Evolutionary conservation across 2,329 filamentous ascomycete species (phyloP), one percentile per base, ranked within the genome.

Genomic region (Endothia cerciana): DNA sequence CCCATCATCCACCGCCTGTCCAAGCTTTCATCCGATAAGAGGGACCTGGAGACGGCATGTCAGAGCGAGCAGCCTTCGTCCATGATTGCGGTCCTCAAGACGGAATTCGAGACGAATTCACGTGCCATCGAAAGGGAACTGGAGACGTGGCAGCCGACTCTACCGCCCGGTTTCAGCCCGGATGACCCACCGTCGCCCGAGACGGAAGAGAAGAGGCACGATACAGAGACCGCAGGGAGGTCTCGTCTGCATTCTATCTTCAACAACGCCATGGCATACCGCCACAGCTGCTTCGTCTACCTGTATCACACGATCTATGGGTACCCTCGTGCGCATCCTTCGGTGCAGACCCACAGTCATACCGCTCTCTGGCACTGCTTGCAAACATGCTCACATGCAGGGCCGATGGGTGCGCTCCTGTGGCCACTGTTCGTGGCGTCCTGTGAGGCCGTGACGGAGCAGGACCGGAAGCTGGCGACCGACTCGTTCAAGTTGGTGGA

Each of bases 341-440:
- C 80, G 10, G 85, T 89, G 13, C 87, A 89, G 73, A 77, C 76
- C 19, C 85, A 88, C 70, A 74, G 82, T 0, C 82, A 81, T 67
- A 72, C 79, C 2, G 80, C 84, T 5, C 78, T 88, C 5, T 73
- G 75, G 17, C 84, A 87, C 68, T 89, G 86, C 71, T 78, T 82
- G 6, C 81, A 80, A 38, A 87, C 85, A 0, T 85, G 87, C 36
- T 77, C 76, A 28, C 83, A 84, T 66, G 77, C 78, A 55, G 87
- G 87, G 0, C 87, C 87, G 0, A 88, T 89, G 84, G 82, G 85
- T 1, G 87, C 87, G 2, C 77, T 90, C 43, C 79, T 90, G 2
- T 89, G 87, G 86, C 87, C 87, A 1, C 77, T 89, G 2, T 90
- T 90, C 70, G 86, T 87, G 11, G 84, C 86, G 1, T 82, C 85